Percentiles rank a stretch among this genome's conserved stretches.
Evolutionary conservation across 2,329 filamentous ascomycete genomes (phyloP).

Genomic region (Calycina herbarum): DNA sequence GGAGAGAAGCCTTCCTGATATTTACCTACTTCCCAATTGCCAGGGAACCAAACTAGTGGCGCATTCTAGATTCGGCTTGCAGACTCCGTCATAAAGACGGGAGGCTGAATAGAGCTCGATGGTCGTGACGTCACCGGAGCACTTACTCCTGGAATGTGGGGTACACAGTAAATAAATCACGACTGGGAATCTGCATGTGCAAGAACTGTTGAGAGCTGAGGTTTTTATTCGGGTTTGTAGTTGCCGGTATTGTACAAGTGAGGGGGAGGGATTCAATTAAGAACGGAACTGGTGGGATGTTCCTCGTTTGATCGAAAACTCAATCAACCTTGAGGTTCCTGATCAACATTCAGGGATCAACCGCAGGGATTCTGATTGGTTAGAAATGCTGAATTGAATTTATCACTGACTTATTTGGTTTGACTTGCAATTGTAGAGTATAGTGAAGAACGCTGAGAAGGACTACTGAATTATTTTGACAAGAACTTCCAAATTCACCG

Average conservation of each 20-base stretch:
- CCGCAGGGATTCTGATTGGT: not conserved
- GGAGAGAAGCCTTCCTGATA: not conserved
- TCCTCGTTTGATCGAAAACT: too few species aligned
- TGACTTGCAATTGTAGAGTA: not conserved
- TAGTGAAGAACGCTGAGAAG: not conserved
- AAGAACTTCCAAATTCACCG: not conserved
- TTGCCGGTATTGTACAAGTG: too few species aligned
- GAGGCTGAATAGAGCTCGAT: not conserved
- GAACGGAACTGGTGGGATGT: not conserved
- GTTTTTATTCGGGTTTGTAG: too few species aligned
- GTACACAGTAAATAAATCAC: not conserved
- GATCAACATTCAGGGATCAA: not conserved
- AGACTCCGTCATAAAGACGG: not conserved
- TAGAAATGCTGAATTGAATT: too few species aligned
- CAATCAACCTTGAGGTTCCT: not conserved
- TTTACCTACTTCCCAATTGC: not conserved
- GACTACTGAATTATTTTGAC: not conserved
- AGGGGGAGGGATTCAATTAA: not conserved
- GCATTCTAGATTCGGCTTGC: not conserved
- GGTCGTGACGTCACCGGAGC: not conserved
- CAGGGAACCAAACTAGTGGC: not conserved
- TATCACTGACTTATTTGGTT: not conserved
- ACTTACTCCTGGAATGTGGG: constrained; percentile 1
- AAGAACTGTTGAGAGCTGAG: too few species aligned
- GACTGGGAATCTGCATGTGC: not conserved